Base-by-base conservation (phyloP, 371 early-diverging fungal genomes). In the Zancudomyces culisetae region DNA sequence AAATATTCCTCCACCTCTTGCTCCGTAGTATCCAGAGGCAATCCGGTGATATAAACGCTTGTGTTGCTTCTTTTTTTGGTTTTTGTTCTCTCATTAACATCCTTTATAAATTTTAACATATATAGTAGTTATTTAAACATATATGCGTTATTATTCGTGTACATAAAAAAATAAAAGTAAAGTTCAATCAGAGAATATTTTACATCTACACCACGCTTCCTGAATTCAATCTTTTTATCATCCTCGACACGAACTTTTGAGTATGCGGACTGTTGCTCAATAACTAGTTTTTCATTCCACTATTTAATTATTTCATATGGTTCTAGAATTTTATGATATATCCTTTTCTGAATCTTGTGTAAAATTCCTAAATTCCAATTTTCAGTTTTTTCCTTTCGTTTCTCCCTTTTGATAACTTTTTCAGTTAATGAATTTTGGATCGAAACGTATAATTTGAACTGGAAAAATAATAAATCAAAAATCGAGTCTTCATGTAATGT, bases 31-130 rank as follows among this genome's bases (percentile, higher is more conserved):
- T 93, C 90, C n/a, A 59, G 52, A 1, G 94, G 96, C 24, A 93
- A 69, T 12, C 83, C 83, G 1, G 87, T 79, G 0, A 95, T 77
- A 67, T 91, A 95, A 3, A 93, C 77, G 0, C 86, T 81, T 0
- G 88, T 85, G 46, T 73, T 72, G 50, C 61, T 59, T 20, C 24
- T 10, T 49, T 49, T 2, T 30, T 43, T 39, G 20, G 21, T 48
- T 60, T 69, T 47, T 61, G 45, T 49, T 70, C 57, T 27, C 48
- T 50, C 35, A 24, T 35, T 39, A 28, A 35, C 40, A 52, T 15
- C 22, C 43, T 23, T 26, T 48, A 26, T 26, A n/a, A n/a, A n/a
- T n/a, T n/a, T n/a, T n/a, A n/a, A n/a, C n/a, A n/a, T n/a, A n/a
- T n/a, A n/a, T n/a, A n/a, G n/a, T n/a, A n/a, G n/a, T n/a, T n/a